Conservation (phyloP, 768 basidiomycete species). For the Pholiota microspora region DNA sequence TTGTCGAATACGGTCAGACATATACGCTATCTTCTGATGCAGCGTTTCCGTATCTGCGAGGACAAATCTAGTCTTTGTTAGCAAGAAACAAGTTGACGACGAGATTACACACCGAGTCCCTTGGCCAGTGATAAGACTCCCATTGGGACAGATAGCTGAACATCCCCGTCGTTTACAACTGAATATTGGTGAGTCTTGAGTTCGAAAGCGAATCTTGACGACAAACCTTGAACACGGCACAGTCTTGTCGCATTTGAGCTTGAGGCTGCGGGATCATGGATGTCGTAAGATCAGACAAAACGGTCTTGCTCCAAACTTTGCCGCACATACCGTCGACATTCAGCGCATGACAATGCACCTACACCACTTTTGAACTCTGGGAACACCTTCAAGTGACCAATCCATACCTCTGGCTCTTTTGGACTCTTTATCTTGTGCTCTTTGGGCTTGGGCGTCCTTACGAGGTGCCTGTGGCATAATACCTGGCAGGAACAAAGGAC, state of each 20-base stretch:
- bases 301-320: background rate
- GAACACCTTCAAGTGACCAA: background rate
- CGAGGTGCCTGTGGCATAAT: slow-evolving; percentile 51
- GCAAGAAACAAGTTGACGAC: slow-evolving; percentile 2
- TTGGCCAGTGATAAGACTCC: slow-evolving; percentile 73
- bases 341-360: slow-evolving; percentile 59
- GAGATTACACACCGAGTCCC: slow-evolving; percentile 59
- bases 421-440: slow-evolving; percentile 62
- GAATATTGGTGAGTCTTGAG: background rate
- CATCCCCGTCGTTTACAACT: slow-evolving; percentile 74
- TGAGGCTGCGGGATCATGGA: slow-evolving; percentile 44
- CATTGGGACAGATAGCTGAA: slow-evolving; percentile 76
- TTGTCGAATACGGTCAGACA: slow-evolving; percentile 70
- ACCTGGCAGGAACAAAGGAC: slow-evolving; percentile 6
- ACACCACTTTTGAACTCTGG: slow-evolving; percentile 1
- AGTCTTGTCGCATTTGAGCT: slow-evolving; percentile 75
- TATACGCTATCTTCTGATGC: slow-evolving; percentile 63
- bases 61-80: slow-evolving; percentile 48
- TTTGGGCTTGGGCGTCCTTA: slow-evolving; percentile 43
- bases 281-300: slow-evolving; percentile 2
- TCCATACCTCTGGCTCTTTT: slow-evolving; percentile 56
- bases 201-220: background rate
- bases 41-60: slow-evolving; percentile 70
- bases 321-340: slow-evolving; percentile 53
- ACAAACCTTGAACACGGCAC: slow-evolving; percentile 52